A percentile compares a stretch with the other conserved stretches of the same genome.
phyloP scores from a whole-genome alignment of 202 grass and related monocot genomes.

The Schoenoplectus tabernaemontani region DNA sequence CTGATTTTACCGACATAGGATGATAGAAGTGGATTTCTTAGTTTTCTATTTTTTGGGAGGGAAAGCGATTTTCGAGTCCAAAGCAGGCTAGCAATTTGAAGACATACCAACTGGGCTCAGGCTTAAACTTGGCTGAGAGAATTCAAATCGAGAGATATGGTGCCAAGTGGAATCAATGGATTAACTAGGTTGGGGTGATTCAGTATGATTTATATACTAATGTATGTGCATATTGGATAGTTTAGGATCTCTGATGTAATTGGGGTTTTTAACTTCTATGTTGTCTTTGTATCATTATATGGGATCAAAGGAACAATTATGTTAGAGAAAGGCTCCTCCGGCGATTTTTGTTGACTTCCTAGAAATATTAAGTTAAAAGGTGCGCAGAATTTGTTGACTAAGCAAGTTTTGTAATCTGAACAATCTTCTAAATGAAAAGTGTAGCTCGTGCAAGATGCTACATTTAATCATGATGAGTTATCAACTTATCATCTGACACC shows the following conservation, averaged over 20 bases:
- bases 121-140: background rate
- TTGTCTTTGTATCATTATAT: conserved; percentile 15
- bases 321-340: background rate
- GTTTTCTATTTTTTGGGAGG: conserved; percentile 4
- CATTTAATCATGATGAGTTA: background rate
- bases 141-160: background rate
- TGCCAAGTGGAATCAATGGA: background rate
- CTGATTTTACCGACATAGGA: conserved; percentile 80
- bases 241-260: conserved; percentile 22
- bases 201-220: conserved; percentile 3
- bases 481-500: background rate
- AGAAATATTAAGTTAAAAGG: conserved; percentile 10
- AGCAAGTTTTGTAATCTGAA: background rate
- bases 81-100: conserved; percentile 1
- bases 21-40: conserved; percentile 31
- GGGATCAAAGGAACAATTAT: background rate
- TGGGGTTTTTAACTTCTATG: background rate
- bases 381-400: background rate
- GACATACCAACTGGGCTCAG: background rate
- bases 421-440: background rate
- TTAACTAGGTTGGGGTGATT: background rate
- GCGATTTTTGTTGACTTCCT: conserved; percentile 6
- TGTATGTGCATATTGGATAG: conserved; percentile 15
- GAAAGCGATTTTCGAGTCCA: background rate
- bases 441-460: background rate